Conservation (phyloP, 345 rosid species). For the Mangifera indica region DNA sequence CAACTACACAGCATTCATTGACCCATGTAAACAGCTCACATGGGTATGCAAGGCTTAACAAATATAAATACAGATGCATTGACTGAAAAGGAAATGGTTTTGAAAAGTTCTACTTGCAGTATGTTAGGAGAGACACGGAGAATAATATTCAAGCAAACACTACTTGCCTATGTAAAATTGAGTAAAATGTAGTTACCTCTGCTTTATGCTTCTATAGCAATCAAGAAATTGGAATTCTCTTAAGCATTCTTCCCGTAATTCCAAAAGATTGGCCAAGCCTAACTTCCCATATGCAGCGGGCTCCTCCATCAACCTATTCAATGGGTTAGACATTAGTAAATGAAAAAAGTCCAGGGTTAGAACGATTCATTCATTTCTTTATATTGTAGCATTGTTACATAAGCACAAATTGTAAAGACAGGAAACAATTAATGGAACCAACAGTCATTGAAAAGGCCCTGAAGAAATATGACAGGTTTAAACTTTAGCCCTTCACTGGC, state of each 20-base stretch:
- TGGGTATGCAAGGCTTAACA: not conserved
- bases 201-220: constrained; percentile 96
- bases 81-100: not conserved
- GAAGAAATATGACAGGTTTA: not conserved
- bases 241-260: constrained; percentile 94
- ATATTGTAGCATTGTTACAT: not conserved
- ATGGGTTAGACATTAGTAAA: constrained; percentile 13
- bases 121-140: too few relatives aligned
- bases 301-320: constrained; percentile 89
- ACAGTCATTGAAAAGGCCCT: not conserved
- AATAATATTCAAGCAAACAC: too few relatives aligned
- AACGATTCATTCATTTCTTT: not conserved
- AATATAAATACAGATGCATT: not conserved
- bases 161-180: too few relatives aligned
- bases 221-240: constrained; percentile 96
- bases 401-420: too few relatives aligned
- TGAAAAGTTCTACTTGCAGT: not conserved
- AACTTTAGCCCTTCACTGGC: not conserved
- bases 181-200: constrained; percentile 45
- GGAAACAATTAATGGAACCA: not conserved
- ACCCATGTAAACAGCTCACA: not conserved
- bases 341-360: not conserved
- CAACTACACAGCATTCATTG: not conserved
- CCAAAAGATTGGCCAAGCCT: constrained; percentile 97
- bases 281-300: constrained; percentile 98